Evolutionary conservation across 2,329 filamentous ascomycete species (phyloP), one percentile per base, ranked within the genome.

Genomic region (Alternaria gansuensis): DNA sequence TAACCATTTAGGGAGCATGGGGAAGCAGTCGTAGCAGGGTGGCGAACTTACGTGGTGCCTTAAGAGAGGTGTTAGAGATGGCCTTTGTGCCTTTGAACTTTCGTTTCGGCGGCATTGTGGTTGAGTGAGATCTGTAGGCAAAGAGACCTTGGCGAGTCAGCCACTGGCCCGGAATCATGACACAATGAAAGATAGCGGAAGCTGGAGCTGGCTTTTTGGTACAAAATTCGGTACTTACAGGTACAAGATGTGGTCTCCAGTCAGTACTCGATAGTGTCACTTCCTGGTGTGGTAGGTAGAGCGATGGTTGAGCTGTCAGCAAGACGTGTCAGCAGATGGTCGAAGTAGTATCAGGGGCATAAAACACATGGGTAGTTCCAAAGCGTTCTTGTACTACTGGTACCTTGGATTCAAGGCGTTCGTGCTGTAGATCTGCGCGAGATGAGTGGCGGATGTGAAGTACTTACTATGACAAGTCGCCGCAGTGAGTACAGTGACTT

Each of bases 81-180:
- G 62, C 50, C 58, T 72, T 72, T 54, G 58, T 55, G 33, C 63
- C 63, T 60, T 68, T 73, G 43, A 55, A 62, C 63, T 71, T 77
- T 56, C 73, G 72, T 63, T 73, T 76, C 41, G 74, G 70, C 50
- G 73, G 69, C 74, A 76, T 77, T 62, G 67, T 71, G 36, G 62
- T 49, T 44, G 31, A 9, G 36, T 57, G 52, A 57, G 54, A 55
- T 55, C 51, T 54, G 57, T 36, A 29, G 24, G 51, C 34, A 11
- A 29, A 11, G 36, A 43, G 34, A 39, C 43, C 43, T 46, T 48
- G 54, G 54, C 56, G 60, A 54, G 59, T 54, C 59, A 55, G 50
- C 58, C 49, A 49, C 71, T 68, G 69, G 66, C 65, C 46, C 56
- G 57, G 64, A 59, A 60, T 36, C 60, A 46, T 54, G 41, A 43